phyloP scores from a whole-genome alignment of 73 alveolate species.

The Tetrahymena malaccensis region DNA sequence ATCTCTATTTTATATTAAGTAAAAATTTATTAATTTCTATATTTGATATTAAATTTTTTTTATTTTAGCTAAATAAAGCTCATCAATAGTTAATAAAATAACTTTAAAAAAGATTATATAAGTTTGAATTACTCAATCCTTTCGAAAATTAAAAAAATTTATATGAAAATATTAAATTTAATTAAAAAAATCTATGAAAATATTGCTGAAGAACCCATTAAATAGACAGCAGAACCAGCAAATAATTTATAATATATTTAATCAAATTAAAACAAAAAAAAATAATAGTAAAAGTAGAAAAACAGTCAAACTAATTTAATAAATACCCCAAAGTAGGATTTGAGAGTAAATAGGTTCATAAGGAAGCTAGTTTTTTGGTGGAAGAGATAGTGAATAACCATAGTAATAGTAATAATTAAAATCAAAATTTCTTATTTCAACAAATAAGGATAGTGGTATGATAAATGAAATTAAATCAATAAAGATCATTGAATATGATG shows the following conservation, averaged over 20 bases:
- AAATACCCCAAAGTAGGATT: slow-evolving; percentile 51
- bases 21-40: slow-evolving; percentile 45
- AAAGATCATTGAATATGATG: background rate
- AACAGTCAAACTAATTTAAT: slow-evolving; percentile 24
- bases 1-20: no score
- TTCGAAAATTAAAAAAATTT: no score
- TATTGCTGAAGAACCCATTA: slow-evolving; percentile 54
- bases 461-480: background rate
- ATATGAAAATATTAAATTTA: no score
- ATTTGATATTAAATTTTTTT: slow-evolving; percentile 39
- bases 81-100: no score
- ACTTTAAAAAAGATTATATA: no score
- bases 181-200: no score
- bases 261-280: background rate
- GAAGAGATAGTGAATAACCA: slow-evolving; percentile 55
- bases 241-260: slow-evolving; percentile 47
- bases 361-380: slow-evolving; percentile 58
- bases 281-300: background rate
- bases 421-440: no score
- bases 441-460: background rate
- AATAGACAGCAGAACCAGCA: slow-evolving; percentile 51
- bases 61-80: no score
- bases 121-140: no score
- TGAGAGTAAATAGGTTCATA: slow-evolving; percentile 52
- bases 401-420: slow-evolving; percentile 56